These are phyloP conservation scores for Perkinsus olseni DNA, from an alignment of 169 alveolate genomes.

Conservation along the genomic window DNA sequence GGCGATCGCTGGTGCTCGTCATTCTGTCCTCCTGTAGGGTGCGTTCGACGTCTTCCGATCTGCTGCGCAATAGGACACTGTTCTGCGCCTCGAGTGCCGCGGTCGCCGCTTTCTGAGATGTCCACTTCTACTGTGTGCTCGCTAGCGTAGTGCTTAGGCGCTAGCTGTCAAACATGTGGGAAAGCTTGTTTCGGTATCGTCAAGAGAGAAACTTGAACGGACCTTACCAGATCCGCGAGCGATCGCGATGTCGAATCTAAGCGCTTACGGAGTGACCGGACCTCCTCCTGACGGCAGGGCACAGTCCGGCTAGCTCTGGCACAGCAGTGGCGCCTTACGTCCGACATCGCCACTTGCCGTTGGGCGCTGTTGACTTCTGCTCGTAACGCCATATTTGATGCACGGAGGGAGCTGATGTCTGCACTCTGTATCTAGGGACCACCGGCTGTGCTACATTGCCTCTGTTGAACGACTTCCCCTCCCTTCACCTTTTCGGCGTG, in stretches of 20 bases:
- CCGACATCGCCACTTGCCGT: not conserved
- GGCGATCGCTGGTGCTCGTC: not conserved
- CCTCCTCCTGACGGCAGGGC: not conserved
- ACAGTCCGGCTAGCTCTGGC: not conserved
- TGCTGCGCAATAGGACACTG: not conserved
- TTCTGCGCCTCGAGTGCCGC: not conserved
- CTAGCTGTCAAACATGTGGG: no score
- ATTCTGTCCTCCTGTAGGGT: not conserved
- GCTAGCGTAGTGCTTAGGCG: no score
- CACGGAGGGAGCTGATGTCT: not conserved
- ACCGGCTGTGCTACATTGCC: not conserved
- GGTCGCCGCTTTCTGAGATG: not conserved
- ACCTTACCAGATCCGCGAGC: not conserved
- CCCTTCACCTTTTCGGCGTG: not conserved
- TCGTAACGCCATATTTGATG: not conserved
- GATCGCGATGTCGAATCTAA: not conserved
- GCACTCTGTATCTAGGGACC: not conserved
- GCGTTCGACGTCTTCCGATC: not conserved
- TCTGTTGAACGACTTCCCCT: not conserved
- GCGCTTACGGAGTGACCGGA: not conserved
- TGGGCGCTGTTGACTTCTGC: not conserved
- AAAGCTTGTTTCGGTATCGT: no score
- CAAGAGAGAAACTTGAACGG: no score
- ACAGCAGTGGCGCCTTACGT: not conserved
- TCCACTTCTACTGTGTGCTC: not conserved